These are phyloP conservation scores for Gossypium davidsonii DNA, from an alignment of 441 rosid species.

Conservation along the genomic window DNA sequence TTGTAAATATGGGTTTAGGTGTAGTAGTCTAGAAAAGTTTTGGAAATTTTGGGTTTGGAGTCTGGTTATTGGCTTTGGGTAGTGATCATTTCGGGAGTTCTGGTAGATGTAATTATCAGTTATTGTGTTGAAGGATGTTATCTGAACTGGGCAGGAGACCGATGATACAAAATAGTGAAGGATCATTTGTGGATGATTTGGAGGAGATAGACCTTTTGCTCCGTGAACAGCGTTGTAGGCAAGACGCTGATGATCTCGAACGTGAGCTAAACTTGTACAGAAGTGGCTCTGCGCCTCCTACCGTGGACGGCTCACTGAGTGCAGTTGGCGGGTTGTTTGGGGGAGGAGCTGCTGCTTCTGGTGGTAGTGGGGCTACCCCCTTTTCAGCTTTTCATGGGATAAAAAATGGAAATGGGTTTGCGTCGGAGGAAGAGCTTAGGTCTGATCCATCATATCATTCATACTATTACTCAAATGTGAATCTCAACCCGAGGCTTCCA, in stretches of 20 bases:
- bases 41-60: slow-evolving; percentile 22
- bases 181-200: too few species aligned
- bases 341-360: slow-evolving; percentile 24
- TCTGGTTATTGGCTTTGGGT: slow-evolving; percentile 25
- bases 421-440: slow-evolving; percentile 72
- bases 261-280: slow-evolving; percentile 74
- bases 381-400: slow-evolving; percentile 45
- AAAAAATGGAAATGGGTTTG: slow-evolving; percentile 42
- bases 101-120: slow-evolving; percentile 27
- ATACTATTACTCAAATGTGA: slow-evolving; percentile 78
- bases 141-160: slow-evolving; percentile 68
- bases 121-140: slow-evolving; percentile 41
- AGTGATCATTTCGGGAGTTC: slow-evolving; percentile 14
- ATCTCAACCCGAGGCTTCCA: slow-evolving; percentile 90
- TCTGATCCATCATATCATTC: slow-evolving; percentile 77
- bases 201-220: slow-evolving; percentile 57
- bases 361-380: slow-evolving; percentile 16
- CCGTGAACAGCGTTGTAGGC: slow-evolving; percentile 64
- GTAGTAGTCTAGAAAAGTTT: slow-evolving; percentile 20
- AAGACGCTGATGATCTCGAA: slow-evolving; percentile 66
- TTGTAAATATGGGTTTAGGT: slow-evolving; percentile 28
- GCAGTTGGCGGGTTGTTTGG: slow-evolving; percentile 29
- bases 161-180: slow-evolving; percentile 39
- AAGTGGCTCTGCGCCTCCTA: slow-evolving; percentile 20
- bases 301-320: too few species aligned